Evolutionary conservation across 169 alveolate species (phyloP), one percentile per base, ranked within the genome.

Genomic region (Plasmodium sp.): DNA sequence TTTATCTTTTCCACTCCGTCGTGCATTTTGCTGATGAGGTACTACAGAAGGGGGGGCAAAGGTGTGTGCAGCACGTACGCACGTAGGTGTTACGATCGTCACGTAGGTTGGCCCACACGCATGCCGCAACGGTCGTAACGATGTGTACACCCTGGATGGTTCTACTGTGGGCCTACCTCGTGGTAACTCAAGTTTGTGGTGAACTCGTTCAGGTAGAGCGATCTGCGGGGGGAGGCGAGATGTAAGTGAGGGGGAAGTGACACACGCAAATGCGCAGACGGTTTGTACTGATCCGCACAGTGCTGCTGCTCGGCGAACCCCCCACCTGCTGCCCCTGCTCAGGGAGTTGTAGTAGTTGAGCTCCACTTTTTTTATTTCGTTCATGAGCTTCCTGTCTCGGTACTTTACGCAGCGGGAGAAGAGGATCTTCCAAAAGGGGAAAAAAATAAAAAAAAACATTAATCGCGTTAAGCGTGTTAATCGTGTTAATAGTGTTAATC

Each of bases 1-100:
- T 51, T 84, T 84, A 84, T 84, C 79, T 84, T 84, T 41, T 84
- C 93, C 16, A 84, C 84, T 18, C 93, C 75, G 27, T 84, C 93
- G 34, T 45, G 36, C 58, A 48, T 12, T 58, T 84, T 73, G 54
- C 75, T 75, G 22, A 84, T 84, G 7, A 51, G 84, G 75, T 84
- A 84, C 93, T 84, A 39, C 56, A 62, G 27, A 12, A 67, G 18
- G 16, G 77, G 58, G 18, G 34, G 16, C 22, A 71, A 72, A 5
- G 39, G 45, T 27, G 34, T 7, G 0, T 45, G 5, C n/a, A 45
- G 16, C 12, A 22, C 1, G 74, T 58, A n/a, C 54, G 6, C 54
- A 2, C 5, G 54, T 45, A 45, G 10, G 16, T 45, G 54, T 45
- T 45, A 45, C 14, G 54, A 9, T 16, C 16, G 16, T 16, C 54